phyloP scores from a whole-genome alignment of 257 asterid genomes.

The Nicotiana benthamiana region DNA sequence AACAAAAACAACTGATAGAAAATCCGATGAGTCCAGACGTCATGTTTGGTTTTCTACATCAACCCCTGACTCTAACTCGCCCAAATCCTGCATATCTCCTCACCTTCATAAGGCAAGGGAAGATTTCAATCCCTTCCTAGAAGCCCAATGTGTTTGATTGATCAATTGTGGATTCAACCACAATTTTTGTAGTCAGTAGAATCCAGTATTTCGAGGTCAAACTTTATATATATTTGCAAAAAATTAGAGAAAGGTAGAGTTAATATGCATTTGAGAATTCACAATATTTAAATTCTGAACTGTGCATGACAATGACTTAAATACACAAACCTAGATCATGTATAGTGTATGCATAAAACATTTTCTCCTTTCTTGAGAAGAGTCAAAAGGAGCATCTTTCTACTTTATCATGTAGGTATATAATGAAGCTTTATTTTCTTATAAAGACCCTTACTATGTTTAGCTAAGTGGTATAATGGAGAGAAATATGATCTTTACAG shows the following conservation, averaged over 20 bases:
- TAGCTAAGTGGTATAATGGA: background rate
- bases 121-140: conserved; percentile 55
- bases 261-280: background rate
- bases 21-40: conserved; percentile 35
- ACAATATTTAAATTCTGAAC: background rate
- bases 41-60: conserved; percentile 65
- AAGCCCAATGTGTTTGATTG: conserved; percentile 49
- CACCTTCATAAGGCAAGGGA: conserved; percentile 45
- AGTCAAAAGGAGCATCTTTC: background rate
- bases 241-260: background rate
- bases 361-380: background rate
- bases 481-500: background rate
- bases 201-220: background rate
- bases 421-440: background rate
- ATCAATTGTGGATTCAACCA: background rate
- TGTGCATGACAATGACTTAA: background rate
- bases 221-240: background rate
- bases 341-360: background rate
- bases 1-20: conserved; percentile 5
- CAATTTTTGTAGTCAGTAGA: background rate
- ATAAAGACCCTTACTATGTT: background rate
- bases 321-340: background rate
- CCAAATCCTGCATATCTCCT: conserved; percentile 40
- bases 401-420: background rate
- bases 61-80: conserved; percentile 32